Base-by-base conservation (phyloP, 225 moss, liverwort and hornwort genomes). In the Takakia lepidozioides region DNA sequence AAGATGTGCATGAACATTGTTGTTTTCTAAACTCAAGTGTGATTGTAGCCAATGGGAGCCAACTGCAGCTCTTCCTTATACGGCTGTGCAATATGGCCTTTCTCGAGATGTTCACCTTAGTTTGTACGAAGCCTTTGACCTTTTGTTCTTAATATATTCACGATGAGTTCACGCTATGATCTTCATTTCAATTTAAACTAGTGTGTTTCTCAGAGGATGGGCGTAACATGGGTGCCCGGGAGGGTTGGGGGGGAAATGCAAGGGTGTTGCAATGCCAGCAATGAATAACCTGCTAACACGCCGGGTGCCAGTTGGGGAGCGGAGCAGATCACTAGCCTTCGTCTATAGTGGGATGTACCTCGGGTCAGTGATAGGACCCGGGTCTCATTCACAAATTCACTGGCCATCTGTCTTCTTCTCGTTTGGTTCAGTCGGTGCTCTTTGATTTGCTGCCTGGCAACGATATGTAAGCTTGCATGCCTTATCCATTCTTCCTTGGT, bases 251-350 rank as follows among this genome's bases (percentile, higher is more conserved):
- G n/a, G n/a, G 1, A 5, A 38, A 43, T 43, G n/a, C 41, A 75
- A 98, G 98, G 98, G 98, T 35, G 98, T 98, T 38, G 98, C 98
- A 16, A 98, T 98, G 98, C 98, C 98, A 3, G 98, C 98, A 32
- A 98, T 98, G 98, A 98, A 98, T 68, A 98, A 98, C 61, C 36
- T 98, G 52, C 87, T 98, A 1, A 87, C 91, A 25, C 70, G 71
- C 34, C 91, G 98, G 98, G 84, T 98, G 59, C 98, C 98, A 10
- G 51, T 98, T 15, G 29, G 59, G 34, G 98, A 98, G 70, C 73
- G 98, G 60, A 98, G 98, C 63, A 61, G 98, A 44, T 87, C 98
- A 8, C 58, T 91, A 61, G 87, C 98, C n/a, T 61, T 98, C 37
- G 98, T 98, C 38, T 98, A 98, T 34, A 98, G 98, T 21, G 98